Conservation (phyloP, 192 early-diverging fungal species). For the Coemansia sp. region DNA sequence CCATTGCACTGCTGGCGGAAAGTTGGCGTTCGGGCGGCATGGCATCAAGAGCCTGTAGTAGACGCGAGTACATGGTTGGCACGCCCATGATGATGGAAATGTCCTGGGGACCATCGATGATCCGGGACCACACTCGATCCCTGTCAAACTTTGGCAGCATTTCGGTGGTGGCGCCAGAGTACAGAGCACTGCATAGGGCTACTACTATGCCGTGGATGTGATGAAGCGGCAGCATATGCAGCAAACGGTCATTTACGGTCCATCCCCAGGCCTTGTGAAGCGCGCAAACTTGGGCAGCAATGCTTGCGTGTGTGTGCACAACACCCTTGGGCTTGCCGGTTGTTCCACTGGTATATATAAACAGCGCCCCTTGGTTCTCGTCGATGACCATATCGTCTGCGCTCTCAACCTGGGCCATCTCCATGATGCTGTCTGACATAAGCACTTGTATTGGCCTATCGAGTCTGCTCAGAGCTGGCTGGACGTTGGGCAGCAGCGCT, state of each 20-base stretch:
- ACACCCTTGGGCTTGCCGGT: constrained; percentile 81
- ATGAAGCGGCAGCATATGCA: constrained; percentile 80
- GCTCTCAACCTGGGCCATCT: background rate
- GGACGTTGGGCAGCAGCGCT: constrained; percentile 18
- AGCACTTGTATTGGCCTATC: constrained; percentile 13
- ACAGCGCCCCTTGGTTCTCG: constrained; percentile 58
- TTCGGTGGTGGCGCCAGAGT: constrained; percentile 72
- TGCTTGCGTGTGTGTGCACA: constrained; percentile 64
- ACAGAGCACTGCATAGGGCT: constrained; percentile 66
- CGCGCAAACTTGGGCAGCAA: constrained; percentile 63
- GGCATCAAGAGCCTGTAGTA: constrained; percentile 57
- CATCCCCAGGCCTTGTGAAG: constrained; percentile 73
- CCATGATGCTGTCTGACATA: constrained; percentile 18
- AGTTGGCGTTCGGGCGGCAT: constrained; percentile 42
- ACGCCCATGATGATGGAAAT: constrained; percentile 85
- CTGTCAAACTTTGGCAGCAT: constrained; percentile 71
- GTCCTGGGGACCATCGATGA: constrained; percentile 53
- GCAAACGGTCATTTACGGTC: constrained; percentile 62
- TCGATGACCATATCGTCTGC: constrained; percentile 18
- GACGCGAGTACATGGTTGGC: constrained; percentile 81
- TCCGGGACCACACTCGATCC: constrained; percentile 61
- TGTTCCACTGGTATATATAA: constrained; percentile 78
- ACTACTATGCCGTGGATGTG: constrained; percentile 71
- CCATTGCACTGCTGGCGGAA: constrained; percentile 51
- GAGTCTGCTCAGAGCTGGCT: constrained; percentile 39